Evolutionary conservation across 202 grass and related monocot species (phyloP).

Genomic region (Schoenoplectus tabernaemontani): DNA sequence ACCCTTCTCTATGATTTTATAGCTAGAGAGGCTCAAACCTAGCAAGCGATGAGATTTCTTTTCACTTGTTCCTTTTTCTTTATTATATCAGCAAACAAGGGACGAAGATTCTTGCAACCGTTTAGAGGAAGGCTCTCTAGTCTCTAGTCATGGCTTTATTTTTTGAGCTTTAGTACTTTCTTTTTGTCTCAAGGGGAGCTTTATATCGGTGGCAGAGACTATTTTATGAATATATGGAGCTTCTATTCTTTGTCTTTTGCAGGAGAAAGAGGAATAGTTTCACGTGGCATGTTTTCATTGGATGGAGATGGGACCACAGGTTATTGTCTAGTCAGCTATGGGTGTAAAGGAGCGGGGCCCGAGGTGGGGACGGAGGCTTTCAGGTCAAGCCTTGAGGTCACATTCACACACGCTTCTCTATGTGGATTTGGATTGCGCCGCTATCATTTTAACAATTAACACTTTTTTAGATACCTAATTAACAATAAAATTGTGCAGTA

Average conservation of each 20-base stretch:
- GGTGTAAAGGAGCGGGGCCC: conserved; percentile 58
- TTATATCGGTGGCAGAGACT: conserved; percentile 35
- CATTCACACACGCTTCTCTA: conserved; percentile 73
- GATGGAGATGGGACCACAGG: too few species aligned
- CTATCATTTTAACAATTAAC: too few species aligned
- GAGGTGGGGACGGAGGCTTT: conserved; percentile 49
- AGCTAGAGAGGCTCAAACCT: conserved; percentile 46
- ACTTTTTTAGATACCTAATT: conserved; percentile 32
- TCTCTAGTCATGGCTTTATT: too few species aligned
- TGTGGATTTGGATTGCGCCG: conserved; percentile 55
- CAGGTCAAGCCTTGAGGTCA: conserved; percentile 68
- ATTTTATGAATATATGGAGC: conserved; percentile 43
- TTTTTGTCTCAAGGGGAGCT: conserved; percentile 37
- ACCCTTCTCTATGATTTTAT: conserved; percentile 40
- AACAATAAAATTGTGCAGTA: neutral
- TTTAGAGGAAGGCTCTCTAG: conserved; percentile 33
- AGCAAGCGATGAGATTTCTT: too few species aligned
- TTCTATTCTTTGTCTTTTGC: conserved; percentile 76
- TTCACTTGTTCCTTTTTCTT: neutral
- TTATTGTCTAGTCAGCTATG: conserved; percentile 37
- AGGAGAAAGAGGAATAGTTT: too few species aligned
- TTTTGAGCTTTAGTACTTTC: conserved; percentile 43
- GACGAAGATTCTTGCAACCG: conserved; percentile 27
- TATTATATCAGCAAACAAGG: conserved; percentile 21
- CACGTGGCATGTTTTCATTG: too few species aligned